These are phyloP conservation scores for Acidomyces sp. DNA, from an alignment of 495 filamentous ascomycete species.

Conservation along the genomic window DNA sequence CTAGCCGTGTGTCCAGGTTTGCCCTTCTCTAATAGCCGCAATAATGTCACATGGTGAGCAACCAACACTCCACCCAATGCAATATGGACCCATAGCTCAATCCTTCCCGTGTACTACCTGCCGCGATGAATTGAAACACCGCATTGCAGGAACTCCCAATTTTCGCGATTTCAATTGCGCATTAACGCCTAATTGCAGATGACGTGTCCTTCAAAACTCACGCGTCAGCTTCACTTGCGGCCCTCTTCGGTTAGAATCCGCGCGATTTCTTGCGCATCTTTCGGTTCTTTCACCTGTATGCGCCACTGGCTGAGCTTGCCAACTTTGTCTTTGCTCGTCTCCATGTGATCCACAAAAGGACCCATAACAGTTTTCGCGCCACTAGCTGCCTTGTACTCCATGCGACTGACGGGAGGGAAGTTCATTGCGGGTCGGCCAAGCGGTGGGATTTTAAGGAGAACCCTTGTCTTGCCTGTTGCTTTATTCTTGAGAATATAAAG, in stretches of 20 bases:
- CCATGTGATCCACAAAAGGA: slow-evolving; percentile 13
- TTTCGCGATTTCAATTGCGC: too few relatives aligned
- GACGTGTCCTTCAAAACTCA: too few relatives aligned
- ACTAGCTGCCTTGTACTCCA: slow-evolving; percentile 3
- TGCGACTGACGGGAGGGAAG: slow-evolving; percentile 6
- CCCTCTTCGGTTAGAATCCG: slow-evolving; percentile 10
- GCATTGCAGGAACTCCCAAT: too few relatives aligned
- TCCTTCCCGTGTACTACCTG: too few relatives aligned
- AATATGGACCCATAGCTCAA: too few relatives aligned
- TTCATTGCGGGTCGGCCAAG: slow-evolving; percentile 20
- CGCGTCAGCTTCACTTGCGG: too few relatives aligned
- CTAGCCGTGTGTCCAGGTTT: too few relatives aligned
- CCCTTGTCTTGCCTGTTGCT: slow-evolving; percentile 17
- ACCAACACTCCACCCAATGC: too few relatives aligned
- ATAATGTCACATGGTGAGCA: too few relatives aligned
- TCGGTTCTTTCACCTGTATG: slow-evolving; percentile 10
- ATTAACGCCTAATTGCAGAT: too few relatives aligned
- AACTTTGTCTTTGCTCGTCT: slow-evolving; percentile 2
- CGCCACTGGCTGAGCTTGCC: slow-evolving; percentile 4
- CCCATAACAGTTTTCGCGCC: slow-evolving; percentile 10
- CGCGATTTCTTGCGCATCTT: slow-evolving; percentile 13
- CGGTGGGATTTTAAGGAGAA: slow-evolving; percentile 18
- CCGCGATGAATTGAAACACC: too few relatives aligned
- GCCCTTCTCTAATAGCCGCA: too few relatives aligned
- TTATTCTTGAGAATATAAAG: slow-evolving; percentile 24